phyloP scores from a whole-genome alignment of 148 eudicot genomes.

The Rhododendron ferrugineum region DNA sequence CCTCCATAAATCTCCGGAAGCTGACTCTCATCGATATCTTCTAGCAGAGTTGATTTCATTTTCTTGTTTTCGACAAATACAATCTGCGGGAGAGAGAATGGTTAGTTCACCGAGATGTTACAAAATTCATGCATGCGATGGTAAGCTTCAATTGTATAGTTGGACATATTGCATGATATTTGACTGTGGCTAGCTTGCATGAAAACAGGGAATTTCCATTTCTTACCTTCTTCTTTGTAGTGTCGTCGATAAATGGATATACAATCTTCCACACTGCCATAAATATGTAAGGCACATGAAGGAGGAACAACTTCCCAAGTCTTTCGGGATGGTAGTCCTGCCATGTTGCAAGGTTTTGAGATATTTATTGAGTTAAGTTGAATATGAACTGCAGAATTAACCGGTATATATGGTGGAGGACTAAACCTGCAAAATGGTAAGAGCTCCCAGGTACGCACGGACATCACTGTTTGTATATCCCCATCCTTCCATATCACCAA shows the following conservation, averaged over 20 bases:
- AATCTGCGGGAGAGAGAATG: constrained; percentile 38
- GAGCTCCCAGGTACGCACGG: constrained; percentile 57
- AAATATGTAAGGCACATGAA: constrained; percentile 68
- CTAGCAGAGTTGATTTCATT: constrained; percentile 51
- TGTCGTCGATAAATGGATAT: constrained; percentile 70
- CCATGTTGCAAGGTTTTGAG: background rate
- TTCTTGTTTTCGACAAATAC: constrained; percentile 63
- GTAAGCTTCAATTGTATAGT: background rate
- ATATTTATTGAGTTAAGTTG: background rate
- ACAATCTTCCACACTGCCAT: constrained; percentile 72
- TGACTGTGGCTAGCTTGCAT: background rate
- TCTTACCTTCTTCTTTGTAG: constrained; percentile 71
- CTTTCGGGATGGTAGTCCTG: constrained; percentile 94
- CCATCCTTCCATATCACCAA: constrained; percentile 71
- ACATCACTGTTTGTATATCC: constrained; percentile 69
- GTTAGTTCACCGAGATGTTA: background rate
- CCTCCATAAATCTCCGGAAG: constrained; percentile 88
- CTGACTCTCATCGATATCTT: constrained; percentile 82
- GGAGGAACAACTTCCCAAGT: constrained; percentile 57
- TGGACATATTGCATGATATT: background rate
- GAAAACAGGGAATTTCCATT: background rate
- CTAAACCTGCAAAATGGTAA: constrained; percentile 71
- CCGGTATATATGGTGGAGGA: background rate
- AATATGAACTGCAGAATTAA: background rate
- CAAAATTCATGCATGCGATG: background rate